Evolutionary conservation across 2,329 filamentous ascomycete genomes (phyloP).

Genomic region (Chaetomium sp.): DNA sequence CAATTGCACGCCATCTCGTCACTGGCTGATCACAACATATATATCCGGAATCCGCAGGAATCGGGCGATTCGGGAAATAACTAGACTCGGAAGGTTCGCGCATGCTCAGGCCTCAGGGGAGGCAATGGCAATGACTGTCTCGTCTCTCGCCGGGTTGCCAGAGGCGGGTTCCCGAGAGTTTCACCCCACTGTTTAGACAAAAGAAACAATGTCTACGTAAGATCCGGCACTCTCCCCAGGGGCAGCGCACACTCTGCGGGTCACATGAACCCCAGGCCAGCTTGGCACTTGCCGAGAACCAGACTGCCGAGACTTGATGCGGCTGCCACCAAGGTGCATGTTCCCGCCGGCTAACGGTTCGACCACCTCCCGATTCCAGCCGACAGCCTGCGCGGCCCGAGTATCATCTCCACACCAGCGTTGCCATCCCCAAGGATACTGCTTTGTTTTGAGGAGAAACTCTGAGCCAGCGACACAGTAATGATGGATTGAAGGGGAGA

Average conservation of each 20-base stretch:
- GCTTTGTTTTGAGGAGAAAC: not conserved
- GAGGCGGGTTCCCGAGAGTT: not conserved
- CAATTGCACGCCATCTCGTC: not conserved
- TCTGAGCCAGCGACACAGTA: not conserved
- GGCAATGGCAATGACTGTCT: too few species aligned
- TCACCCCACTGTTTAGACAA: not conserved
- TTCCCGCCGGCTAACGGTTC: not conserved
- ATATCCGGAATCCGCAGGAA: not conserved
- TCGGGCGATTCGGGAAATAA: not conserved
- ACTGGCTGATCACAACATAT: not conserved
- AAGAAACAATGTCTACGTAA: not conserved
- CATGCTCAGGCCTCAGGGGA: not conserved
- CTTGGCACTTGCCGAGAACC: conserved; percentile 20
- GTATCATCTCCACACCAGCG: not conserved
- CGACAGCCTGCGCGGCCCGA: conserved; percentile 4
- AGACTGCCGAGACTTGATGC: not conserved
- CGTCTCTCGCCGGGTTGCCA: not conserved
- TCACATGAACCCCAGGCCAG: conserved; percentile 13
- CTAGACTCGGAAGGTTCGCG: too few species aligned
- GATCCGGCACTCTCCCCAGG: not conserved
- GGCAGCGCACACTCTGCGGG: conserved; percentile 8
- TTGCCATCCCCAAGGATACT: not conserved
- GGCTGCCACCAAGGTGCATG: not conserved
- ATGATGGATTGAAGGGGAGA: not conserved
- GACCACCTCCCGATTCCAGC: conserved; percentile 22